Evolutionary conservation across 108 stramenopile genomes (phyloP).

Genomic region (Chaetoceros tenuissimus): DNA sequence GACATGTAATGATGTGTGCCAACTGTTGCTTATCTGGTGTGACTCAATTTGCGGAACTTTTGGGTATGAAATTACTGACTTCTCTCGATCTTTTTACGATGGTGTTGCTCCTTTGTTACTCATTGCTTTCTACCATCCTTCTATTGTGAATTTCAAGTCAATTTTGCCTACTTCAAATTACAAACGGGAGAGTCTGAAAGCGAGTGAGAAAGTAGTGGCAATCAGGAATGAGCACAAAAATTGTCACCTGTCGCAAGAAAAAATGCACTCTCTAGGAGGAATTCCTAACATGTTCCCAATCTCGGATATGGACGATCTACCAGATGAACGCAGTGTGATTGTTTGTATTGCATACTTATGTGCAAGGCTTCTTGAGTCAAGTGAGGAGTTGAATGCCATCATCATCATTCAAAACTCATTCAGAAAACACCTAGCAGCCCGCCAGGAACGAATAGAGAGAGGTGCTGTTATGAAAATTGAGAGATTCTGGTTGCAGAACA

Average conservation of each 20-base stretch:
- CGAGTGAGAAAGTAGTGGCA: constrained; percentile 9
- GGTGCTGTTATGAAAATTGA: constrained; percentile 32
- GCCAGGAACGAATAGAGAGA: constrained; percentile 17
- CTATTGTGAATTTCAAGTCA: constrained; percentile 35
- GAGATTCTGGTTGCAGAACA: constrained; percentile 24
- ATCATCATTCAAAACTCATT: constrained; percentile 48
- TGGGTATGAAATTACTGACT: constrained; percentile 53
- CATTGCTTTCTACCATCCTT: constrained; percentile 88
- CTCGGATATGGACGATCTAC: constrained; percentile 51
- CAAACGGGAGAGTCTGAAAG: too few species aligned
- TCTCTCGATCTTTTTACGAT: constrained; percentile 78
- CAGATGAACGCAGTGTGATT: constrained; percentile 77
- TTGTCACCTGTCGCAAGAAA: constrained; percentile 34
- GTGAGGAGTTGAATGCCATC: constrained; percentile 58
- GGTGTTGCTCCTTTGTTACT: constrained; percentile 80
- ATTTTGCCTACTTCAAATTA: constrained; percentile 39
- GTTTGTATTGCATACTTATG: constrained; percentile 75
- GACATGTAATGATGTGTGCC: constrained; percentile 13
- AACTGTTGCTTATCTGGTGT: constrained; percentile 76
- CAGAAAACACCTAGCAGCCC: constrained; percentile 13
- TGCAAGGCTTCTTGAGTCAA: constrained; percentile 81
- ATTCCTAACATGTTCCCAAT: constrained; percentile 74
- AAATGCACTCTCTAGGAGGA: constrained; percentile 71
- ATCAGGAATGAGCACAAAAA: constrained; percentile 57
- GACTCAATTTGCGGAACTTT: constrained; percentile 70